Evolutionary conservation across 2,329 filamentous ascomycete species (phyloP), one percentile per base, ranked within the genome.

Genomic region (Parasarocladium wereldwijsianum): DNA sequence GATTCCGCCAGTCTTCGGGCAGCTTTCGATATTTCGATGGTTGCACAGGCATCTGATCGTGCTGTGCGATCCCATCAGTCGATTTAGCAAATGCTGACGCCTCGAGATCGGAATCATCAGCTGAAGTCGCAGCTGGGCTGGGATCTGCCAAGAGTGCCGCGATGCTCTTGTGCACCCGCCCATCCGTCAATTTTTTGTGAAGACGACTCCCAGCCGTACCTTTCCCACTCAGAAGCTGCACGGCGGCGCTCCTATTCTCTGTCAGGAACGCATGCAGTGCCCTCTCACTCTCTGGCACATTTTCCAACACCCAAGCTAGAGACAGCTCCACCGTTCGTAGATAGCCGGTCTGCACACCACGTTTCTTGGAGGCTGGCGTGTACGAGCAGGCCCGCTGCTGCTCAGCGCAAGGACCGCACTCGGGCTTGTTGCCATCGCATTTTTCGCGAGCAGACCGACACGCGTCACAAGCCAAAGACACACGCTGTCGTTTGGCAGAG

Each of bases 291-390:
- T 64, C 69, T 10, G 69, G 61, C 20, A 72, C 63, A 32, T 67
- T 66, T 35, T 70, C 64, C 36, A 82, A 76, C 1, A 79, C 54
- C 59, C 73, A 73, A 9, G 73, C 75, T 32, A 80, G 60, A 8
- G 75, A 66, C 24, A 79, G 51, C 49, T 86, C 80, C 12, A 86
- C 58, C 0, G 76, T 77, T 19, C 78, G 67, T 32, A 86, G 76
- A 44, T 85, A 84, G 11, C 81, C 80, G n/a, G 80, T 80, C 41
- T 79, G 79, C 8, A 86, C 70, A 4, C 81, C 80, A 38, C 80
- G 64, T 49, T 84, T 84, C 51, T 82, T 83, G 6, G 76, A 72
- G 32, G 71, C 73, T 32, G 76, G 66, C 36, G 77, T 71, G 47
- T 85, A 86, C 11, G 75, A 74, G 48, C 81, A 86, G 19, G 60